phyloP scores from a whole-genome alignment of 805 yeast genomes.

The Tetrapisispora iriomotensis region DNA sequence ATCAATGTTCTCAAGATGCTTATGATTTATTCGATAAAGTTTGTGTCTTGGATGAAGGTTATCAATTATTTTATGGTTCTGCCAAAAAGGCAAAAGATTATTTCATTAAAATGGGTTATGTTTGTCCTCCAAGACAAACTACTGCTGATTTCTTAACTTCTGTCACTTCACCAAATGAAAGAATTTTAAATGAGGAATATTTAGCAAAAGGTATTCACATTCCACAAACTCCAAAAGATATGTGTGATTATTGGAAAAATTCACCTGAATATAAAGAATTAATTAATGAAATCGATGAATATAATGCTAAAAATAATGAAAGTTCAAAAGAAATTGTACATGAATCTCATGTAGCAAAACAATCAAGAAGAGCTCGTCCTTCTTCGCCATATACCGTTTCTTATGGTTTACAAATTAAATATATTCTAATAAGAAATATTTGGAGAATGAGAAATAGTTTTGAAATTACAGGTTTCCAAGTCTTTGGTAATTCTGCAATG shows the following conservation, averaged over 20 bases:
- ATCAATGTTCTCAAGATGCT: conserved; percentile 54
- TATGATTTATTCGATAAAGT: conserved; percentile 57
- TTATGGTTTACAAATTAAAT: conserved; percentile 40
- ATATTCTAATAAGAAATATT: conserved; percentile 35
- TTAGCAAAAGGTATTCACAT: conserved; percentile 38
- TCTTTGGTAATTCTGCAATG: conserved; percentile 38
- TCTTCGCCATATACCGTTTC: conserved; percentile 42
- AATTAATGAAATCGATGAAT: conserved; percentile 35
- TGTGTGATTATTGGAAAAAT: conserved; percentile 40
- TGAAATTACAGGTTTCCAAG: conserved; percentile 33
- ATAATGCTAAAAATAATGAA: conserved; percentile 1
- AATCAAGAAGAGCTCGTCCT: conserved; percentile 35
- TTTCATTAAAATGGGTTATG: conserved; percentile 46
- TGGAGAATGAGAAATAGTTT: conserved; percentile 39
- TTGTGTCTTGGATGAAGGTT: conserved; percentile 45
- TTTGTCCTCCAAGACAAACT: conserved; percentile 47
- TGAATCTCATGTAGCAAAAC: conserved; percentile 38
- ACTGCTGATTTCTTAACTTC: conserved; percentile 52
- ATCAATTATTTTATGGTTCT: conserved; percentile 45
- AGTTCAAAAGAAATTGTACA: conserved; percentile 11
- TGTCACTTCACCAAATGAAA: conserved; percentile 43
- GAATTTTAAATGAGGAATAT: conserved; percentile 34
- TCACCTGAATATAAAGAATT: conserved; percentile 35
- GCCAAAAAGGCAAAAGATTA: conserved; percentile 37
- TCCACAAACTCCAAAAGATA: conserved; percentile 45